Conservation (phyloP, 768 basidiomycete species). For the Suillus placidus region DNA sequence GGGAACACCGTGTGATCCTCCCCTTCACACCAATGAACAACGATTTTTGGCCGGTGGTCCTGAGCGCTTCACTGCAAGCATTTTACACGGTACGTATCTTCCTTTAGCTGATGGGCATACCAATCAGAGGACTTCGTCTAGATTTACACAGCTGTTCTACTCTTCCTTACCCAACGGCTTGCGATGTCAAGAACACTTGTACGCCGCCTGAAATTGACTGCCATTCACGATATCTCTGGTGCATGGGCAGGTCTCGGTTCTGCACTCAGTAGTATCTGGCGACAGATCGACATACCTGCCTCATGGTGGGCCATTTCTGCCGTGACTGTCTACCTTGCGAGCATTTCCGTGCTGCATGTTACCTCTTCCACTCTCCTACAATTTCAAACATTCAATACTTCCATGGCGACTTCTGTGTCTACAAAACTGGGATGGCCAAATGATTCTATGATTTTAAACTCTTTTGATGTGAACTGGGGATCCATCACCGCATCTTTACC, state of each 20-base stretch:
- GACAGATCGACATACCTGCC: not conserved
- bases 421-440: not conserved
- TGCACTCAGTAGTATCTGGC: constrained; percentile 7
- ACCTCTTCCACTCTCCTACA: constrained; percentile 13
- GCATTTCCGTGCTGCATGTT: constrained; percentile 10
- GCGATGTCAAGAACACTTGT: not conserved
- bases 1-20: not conserved
- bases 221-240: constrained; percentile 12
- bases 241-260: constrained; percentile 12
- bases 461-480: not conserved
- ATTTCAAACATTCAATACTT: constrained; percentile 9
- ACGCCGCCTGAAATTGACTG: constrained; percentile 1
- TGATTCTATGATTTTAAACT: too few relatives aligned
- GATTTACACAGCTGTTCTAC: constrained; percentile 8
- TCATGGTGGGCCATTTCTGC: constrained; percentile 6
- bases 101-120: not conserved
- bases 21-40: not conserved
- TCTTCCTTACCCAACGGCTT: constrained; percentile 10
- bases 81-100: constrained; percentile 3
- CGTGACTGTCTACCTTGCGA: constrained; percentile 9
- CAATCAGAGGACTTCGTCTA: not conserved
- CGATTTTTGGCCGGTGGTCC: constrained; percentile 4
- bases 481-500: not conserved
- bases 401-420: not conserved
- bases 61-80: constrained; percentile 8